phyloP scores from a whole-genome alignment of 78 protist genomes.

The Parvularia atlantis region DNA sequence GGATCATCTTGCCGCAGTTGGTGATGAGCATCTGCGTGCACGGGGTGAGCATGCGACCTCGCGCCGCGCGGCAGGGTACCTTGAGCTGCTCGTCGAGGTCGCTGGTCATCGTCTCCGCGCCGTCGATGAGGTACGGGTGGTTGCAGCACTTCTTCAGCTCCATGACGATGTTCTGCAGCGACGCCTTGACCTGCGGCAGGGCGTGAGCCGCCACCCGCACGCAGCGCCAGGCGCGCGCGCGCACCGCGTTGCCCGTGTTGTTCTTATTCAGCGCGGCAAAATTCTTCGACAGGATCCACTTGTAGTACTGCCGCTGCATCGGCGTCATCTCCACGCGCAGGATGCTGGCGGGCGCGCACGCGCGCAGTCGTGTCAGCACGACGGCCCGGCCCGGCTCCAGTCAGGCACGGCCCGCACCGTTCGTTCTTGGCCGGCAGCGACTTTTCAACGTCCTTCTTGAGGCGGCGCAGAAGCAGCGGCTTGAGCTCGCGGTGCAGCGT shows the following conservation, averaged over 20 bases:
- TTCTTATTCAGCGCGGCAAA: not conserved
- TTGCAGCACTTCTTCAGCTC: constrained; percentile 91
- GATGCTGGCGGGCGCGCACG: constrained; percentile 21
- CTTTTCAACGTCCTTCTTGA: constrained; percentile 81
- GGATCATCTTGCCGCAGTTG: constrained; percentile 63
- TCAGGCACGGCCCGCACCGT: constrained; percentile 32
- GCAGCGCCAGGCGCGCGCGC: constrained; percentile 12
- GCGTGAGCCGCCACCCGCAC: too few relatives aligned
- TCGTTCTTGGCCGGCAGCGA: constrained; percentile 60
- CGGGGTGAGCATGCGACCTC: too few relatives aligned
- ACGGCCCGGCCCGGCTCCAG: too few relatives aligned
- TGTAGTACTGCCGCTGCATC: constrained; percentile 63
- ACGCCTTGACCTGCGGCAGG: too few relatives aligned
- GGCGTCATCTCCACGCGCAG: constrained; percentile 69
- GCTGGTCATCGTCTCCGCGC: not conserved
- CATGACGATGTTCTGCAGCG: constrained; percentile 69
- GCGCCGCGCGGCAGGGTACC: too few relatives aligned
- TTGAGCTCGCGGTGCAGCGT: constrained; percentile 59
- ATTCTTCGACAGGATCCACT: constrained; percentile 50
- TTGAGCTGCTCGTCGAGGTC: not conserved
- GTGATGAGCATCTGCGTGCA: constrained; percentile 25
- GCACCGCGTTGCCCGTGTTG: constrained; percentile 30
- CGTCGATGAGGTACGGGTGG: constrained; percentile 77
- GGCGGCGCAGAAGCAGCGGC: constrained; percentile 77
- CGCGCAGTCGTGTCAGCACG: too few relatives aligned